Conservation (phyloP, 768 basidiomycete genomes). For the Nidula microcarpa region DNA sequence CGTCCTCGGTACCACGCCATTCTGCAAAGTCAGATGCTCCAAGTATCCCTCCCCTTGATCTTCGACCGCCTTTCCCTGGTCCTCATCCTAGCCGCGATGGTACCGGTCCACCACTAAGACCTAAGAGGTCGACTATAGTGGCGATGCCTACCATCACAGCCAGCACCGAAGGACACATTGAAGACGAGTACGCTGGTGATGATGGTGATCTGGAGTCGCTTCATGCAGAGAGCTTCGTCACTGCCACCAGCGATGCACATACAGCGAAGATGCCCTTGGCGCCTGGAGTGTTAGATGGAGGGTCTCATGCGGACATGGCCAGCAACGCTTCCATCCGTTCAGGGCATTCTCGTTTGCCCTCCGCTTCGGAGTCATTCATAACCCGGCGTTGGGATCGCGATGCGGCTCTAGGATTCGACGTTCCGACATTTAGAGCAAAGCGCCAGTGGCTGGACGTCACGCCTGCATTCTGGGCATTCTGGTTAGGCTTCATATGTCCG, state of each 20-base stretch:
- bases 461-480: conserved; percentile 63
- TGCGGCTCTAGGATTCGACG: conserved; percentile 30
- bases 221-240: conserved; percentile 56
- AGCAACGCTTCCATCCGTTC: conserved; percentile 5
- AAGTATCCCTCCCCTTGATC: conserved; percentile 56
- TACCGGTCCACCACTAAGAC: conserved; percentile 22
- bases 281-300: background rate
- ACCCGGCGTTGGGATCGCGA: conserved; percentile 47
- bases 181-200: conserved; percentile 15
- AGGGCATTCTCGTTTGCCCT: conserved; percentile 10
- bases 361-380: conserved; percentile 49
- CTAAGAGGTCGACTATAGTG: conserved; percentile 17
- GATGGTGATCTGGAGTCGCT: conserved; percentile 43
- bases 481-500: conserved; percentile 69
- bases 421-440: conserved; percentile 29
- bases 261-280: background rate
- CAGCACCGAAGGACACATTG: conserved; percentile 28
- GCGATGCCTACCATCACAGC: conserved; percentile 39
- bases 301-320: conserved; percentile 1
- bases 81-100: conserved; percentile 27
- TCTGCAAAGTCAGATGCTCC: conserved; percentile 22
- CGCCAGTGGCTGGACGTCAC: conserved; percentile 25
- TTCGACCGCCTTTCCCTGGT: conserved; percentile 50
- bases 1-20: conserved; percentile 20
- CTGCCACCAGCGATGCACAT: conserved; percentile 30